Percentiles rank a stretch among this genome's conserved stretches.
These are phyloP conservation scores for Solanum tarapatanum DNA, from an alignment of 257 asterid species.

Conservation along the genomic window DNA sequence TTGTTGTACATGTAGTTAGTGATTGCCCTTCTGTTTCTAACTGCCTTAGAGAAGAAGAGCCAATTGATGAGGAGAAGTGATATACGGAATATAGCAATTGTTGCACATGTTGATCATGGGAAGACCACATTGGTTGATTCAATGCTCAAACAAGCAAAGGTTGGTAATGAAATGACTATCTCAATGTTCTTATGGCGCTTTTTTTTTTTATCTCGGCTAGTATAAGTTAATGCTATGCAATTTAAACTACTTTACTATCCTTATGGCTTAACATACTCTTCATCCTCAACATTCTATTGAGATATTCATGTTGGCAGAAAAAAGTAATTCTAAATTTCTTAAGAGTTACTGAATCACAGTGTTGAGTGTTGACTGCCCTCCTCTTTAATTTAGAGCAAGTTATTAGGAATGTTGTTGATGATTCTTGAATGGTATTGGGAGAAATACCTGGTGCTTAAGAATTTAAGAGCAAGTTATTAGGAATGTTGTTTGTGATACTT, in stretches of 20 bases:
- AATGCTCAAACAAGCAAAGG: slow-evolving; percentile 93
- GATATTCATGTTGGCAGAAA: neutral
- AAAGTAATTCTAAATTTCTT: neutral
- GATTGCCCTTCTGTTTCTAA: neutral
- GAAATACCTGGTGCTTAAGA: neutral
- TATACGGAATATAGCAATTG: slow-evolving; percentile 86
- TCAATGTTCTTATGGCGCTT: too few species aligned
- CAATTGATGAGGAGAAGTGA: slow-evolving; percentile 70
- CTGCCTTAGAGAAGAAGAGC: slow-evolving; percentile 38
- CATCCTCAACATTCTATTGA: neutral
- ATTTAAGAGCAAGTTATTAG: neutral
- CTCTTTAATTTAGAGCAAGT: neutral
- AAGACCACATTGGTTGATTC: slow-evolving; percentile 96
- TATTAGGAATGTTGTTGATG: neutral
- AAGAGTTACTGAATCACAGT: neutral
- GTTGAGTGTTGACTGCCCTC: neutral
- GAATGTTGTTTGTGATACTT: neutral
- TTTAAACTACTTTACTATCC: neutral
- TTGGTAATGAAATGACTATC: slow-evolving; percentile 7
- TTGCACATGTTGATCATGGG: slow-evolving; percentile 99
- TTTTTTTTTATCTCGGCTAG: neutral
- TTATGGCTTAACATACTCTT: neutral
- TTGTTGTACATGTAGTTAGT: neutral
- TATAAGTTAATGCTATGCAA: neutral
- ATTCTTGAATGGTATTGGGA: neutral